Percentiles rank a stretch among this genome's conserved stretches.
phyloP scores from a whole-genome alignment of 164 flowering plant genomes.

The Annona squamosa region DNA sequence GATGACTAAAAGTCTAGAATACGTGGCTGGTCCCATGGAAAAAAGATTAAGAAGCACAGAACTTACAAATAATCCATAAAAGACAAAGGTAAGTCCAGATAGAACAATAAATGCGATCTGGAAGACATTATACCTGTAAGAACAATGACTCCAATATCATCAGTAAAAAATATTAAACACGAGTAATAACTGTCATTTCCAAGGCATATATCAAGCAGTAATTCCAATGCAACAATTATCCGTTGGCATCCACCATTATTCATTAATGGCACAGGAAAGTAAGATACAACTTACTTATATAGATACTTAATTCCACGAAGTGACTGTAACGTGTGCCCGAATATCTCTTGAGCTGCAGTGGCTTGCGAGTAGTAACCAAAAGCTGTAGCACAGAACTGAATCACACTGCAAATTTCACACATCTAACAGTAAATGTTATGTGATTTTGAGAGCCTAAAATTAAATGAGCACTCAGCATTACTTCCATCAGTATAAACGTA shows the following conservation, averaged over 20 bases:
- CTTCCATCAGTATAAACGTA: not conserved
- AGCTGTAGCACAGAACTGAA: constrained; percentile 93
- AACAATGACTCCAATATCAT: not conserved
- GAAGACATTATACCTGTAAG: constrained; percentile 87
- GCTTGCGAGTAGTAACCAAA: constrained; percentile 98
- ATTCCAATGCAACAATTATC: not conserved
- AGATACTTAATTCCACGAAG: constrained; percentile 91
- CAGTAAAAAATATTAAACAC: not conserved
- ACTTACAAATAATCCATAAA: constrained; percentile 87
- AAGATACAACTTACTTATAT: constrained; percentile 61
- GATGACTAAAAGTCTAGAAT: not conserved
- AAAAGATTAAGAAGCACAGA: not conserved
- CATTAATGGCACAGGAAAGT: not conserved
- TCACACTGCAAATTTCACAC: constrained; percentile 56
- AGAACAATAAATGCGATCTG: constrained; percentile 78
- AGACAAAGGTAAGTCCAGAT: constrained; percentile 78
- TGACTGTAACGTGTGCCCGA: constrained; percentile 94
- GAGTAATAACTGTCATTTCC: not conserved
- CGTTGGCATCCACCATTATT: not conserved
- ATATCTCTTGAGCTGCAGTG: constrained; percentile 97
- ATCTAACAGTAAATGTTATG: not conserved
- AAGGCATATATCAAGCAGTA: not conserved
- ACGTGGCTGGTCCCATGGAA: not conserved
- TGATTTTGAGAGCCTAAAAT: not conserved
- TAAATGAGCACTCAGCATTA: not conserved